Base-by-base conservation (phyloP, 345 rosid genomes). In the Isatis tinctoria region DNA sequence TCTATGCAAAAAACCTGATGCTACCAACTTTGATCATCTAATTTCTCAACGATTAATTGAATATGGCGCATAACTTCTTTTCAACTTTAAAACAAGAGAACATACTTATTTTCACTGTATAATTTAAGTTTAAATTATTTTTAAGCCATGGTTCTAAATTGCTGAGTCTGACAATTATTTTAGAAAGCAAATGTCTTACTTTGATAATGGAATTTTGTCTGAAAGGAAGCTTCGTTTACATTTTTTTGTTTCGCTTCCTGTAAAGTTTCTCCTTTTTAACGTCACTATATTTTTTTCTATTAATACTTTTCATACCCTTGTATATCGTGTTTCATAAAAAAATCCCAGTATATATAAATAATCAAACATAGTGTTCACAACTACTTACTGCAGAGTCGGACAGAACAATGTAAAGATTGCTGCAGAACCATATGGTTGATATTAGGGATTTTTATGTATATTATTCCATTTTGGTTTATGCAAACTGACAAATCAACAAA, bases 211-310 rank as follows among this genome's bases (percentile, higher is more conserved):
- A 6, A 45, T 39, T 47, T 67, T 47, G 36, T 74, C 61, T 48
- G 26, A 28, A 60, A 51, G 53, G 67, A 74, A 67, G 67, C 44
- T 67, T 60, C 74, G 3, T 53, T 27, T 53, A 13, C 35, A 27
- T 53, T 12, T 35, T 8, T 39, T 53, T 27, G 24, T 30, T 12
- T 7, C 35, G 10, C 12, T 4, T 27, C 59, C 3, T 26, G 60
- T 66, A 67, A 74, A 47, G 72, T 66, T 47, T 47, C 26, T 37
- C 17, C 78, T 66, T 57, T 57, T 66, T 58, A 71, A 37, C 68
- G 41, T 66, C 72, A 56, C 72, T 32, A 39, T 16, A 45, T 44
- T 14, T 41, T 53, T 52, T 28, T 72, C 4, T 43, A 44, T 41
- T 10, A 26, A 26, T 74, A 26, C 3, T 26, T 48, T 45, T 66